phyloP scores from a whole-genome alignment of 176 grass and related monocot genomes.

The Juncus effusus region DNA sequence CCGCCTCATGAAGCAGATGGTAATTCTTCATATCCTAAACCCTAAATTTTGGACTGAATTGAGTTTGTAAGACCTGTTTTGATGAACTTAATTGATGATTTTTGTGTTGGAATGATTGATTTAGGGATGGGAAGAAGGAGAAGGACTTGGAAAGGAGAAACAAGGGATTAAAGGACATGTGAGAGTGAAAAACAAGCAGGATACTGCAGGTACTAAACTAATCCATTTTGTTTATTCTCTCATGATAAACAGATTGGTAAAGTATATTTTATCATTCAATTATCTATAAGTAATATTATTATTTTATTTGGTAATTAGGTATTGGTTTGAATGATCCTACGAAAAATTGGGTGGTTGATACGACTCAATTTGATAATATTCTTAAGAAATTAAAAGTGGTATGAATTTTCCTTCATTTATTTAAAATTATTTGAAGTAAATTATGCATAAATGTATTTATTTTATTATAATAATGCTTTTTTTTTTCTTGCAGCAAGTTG shows the following conservation, averaged over 20 bases:
- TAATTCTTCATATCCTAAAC: conserved; percentile 15
- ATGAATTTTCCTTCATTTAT: not conserved
- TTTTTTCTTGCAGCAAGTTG: conserved; percentile 51
- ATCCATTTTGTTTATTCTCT: not conserved
- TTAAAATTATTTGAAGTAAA: conserved; percentile 13
- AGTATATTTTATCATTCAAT: no score
- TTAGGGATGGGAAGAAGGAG: conserved; percentile 97
- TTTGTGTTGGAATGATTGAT: not conserved
- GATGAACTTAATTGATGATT: not conserved
- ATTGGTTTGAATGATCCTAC: conserved; percentile 67
- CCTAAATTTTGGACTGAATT: not conserved
- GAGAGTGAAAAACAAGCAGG: conserved; percentile 95
- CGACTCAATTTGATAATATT: conserved; percentile 90
- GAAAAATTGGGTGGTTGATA: conserved; percentile 90
- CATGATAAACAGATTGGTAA: not conserved
- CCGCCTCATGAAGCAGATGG: conserved; percentile 99
- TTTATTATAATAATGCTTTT: conserved; percentile 18
- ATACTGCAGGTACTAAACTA: conserved; percentile 49
- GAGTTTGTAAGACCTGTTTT: not conserved
- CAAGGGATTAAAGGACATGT: conserved; percentile 92
- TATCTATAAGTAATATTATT: not conserved
- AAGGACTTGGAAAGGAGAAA: conserved; percentile 98
- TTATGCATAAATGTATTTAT: conserved; percentile 1
- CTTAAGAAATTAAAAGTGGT: conserved; percentile 98
- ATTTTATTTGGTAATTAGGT: conserved; percentile 40